A percentile compares a stretch with the other conserved stretches of the same genome.
Conservation (phyloP, 768 basidiomycete genomes). For the Infundibulicybe gibba region DNA sequence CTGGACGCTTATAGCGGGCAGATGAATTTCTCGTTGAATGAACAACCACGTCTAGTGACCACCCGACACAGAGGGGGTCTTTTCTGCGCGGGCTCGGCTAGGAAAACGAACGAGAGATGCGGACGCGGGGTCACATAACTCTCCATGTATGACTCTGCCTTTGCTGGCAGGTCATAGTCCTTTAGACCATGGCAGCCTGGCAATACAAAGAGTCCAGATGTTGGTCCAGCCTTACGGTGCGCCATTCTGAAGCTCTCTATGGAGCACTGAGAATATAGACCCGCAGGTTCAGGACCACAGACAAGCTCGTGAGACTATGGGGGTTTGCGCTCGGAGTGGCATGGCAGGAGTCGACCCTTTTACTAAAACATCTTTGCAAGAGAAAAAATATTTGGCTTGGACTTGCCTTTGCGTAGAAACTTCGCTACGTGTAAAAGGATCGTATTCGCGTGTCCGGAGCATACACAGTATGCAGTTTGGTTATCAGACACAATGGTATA, state of each 20-base stretch:
- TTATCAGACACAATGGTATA: too few species aligned
- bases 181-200: constrained; percentile 51
- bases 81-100: constrained; percentile 52
- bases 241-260: constrained; percentile 40
- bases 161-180: constrained; percentile 52
- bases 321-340: constrained; percentile 16
- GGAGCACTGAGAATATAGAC: constrained; percentile 61
- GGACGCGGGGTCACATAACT: constrained; percentile 8
- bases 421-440: too few species aligned
- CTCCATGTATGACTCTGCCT: constrained; percentile 59
- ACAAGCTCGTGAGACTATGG: constrained; percentile 15
- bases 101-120: constrained; percentile 19
- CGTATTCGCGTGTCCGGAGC: too few species aligned
- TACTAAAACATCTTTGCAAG: too few species aligned
- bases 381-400: too few species aligned
- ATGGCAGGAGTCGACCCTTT: constrained; percentile 48
- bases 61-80: constrained; percentile 42
- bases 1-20: constrained; percentile 51
- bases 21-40: constrained; percentile 29
- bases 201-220: constrained; percentile 47
- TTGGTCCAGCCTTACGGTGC: constrained; percentile 77
- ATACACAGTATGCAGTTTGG: too few species aligned
- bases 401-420: too few species aligned
- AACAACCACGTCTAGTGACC: constrained; percentile 72
- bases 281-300: constrained; percentile 39